These are phyloP conservation scores for Schwanniomyces polymorphus DNA, from an alignment of 805 yeast genomes.

Conservation along the genomic window DNA sequence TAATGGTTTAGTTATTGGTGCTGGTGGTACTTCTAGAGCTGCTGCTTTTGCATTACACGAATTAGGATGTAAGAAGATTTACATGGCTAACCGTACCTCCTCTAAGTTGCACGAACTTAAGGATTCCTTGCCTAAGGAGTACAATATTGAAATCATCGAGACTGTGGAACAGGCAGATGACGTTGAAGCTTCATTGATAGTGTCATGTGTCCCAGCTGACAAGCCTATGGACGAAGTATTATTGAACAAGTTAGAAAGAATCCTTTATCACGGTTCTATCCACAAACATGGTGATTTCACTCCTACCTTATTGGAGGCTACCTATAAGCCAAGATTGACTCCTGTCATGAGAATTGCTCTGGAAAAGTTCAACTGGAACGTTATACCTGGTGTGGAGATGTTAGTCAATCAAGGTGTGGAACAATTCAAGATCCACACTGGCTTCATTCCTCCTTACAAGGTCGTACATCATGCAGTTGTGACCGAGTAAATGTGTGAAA, in stretches of 20 bases:
- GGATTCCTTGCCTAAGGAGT: conserved; percentile 57
- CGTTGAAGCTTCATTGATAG: conserved; percentile 54
- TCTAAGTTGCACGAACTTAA: conserved; percentile 62
- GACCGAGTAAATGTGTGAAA: conserved; percentile 10
- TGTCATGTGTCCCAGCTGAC: conserved; percentile 85
- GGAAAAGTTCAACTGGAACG: conserved; percentile 66
- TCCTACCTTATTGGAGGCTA: conserved; percentile 81
- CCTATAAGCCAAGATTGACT: conserved; percentile 87
- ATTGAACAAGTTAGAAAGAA: conserved; percentile 46
- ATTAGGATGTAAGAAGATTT: conserved; percentile 76
- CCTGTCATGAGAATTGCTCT: conserved; percentile 80
- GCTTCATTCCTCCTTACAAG: conserved; percentile 60
- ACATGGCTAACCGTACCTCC: conserved; percentile 76
- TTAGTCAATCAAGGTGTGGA: conserved; percentile 89
- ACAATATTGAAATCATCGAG: conserved; percentile 59
- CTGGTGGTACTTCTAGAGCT: conserved; percentile 97
- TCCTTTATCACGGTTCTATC: conserved; percentile 42
- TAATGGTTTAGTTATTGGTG: conserved; percentile 84
- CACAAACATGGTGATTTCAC: conserved; percentile 33
- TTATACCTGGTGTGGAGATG: conserved; percentile 90
- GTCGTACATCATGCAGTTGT: conserved; percentile 63
- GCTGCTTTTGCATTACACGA: conserved; percentile 82
- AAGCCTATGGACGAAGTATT: conserved; percentile 59
- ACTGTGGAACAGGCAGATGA: conserved; percentile 44
- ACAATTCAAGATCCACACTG: conserved; percentile 81